Percentiles rank a stretch among this genome's conserved stretches.
These are phyloP conservation scores for Euryodendron excelsum DNA, from an alignment of 148 eudicot genomes.

Conservation along the genomic window DNA sequence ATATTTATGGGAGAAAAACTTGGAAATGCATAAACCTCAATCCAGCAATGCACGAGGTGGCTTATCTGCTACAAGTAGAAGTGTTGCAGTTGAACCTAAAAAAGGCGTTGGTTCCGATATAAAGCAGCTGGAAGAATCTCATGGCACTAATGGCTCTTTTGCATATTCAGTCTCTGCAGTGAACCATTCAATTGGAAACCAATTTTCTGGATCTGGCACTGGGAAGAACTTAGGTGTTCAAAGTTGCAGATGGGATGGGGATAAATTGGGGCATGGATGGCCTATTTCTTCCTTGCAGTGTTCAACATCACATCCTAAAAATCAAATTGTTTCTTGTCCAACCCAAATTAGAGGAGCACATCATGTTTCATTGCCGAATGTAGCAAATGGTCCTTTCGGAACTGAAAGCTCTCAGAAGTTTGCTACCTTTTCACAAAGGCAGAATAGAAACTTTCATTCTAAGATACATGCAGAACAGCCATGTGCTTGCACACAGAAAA, in stretches of 20 bases:
- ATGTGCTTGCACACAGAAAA: constrained; percentile 24
- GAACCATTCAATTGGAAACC: constrained; percentile 11
- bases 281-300: constrained; percentile 14
- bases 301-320: constrained; percentile 1
- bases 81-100: background rate
- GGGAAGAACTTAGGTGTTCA: background rate
- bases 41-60: constrained; percentile 10
- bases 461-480: constrained; percentile 8
- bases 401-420: constrained; percentile 9
- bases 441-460: background rate
- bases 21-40: constrained; percentile 6
- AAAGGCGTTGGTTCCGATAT: constrained; percentile 9
- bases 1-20: background rate
- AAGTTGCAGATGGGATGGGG: constrained; percentile 7
- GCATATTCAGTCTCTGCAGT: constrained; percentile 3
- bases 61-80: background rate
- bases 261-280: background rate
- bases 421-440: background rate
- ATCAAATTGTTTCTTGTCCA: constrained; percentile 6
- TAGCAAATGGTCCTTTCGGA: constrained; percentile 5
- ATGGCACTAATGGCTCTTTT: constrained; percentile 4
- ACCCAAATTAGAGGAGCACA: background rate
- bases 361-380: background rate
- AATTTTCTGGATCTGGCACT: background rate
- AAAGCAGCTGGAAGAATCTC: constrained; percentile 9